phyloP scores from a whole-genome alignment of 192 early-diverging fungal genomes.

The Umbelopsis vinacea region DNA sequence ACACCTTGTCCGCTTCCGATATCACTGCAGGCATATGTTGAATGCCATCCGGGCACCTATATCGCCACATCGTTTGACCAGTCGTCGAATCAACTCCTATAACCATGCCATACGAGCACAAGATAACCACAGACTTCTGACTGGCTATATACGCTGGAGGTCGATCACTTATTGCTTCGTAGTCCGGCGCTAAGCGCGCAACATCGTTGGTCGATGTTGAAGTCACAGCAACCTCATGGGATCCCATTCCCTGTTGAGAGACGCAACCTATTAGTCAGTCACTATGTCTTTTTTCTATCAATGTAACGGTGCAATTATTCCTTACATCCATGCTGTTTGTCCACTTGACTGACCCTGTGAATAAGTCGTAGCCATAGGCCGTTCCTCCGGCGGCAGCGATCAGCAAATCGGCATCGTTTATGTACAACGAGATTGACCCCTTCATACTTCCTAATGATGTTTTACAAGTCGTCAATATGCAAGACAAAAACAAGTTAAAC shows the following conservation, averaged over 20 bases:
- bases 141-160: neutral
- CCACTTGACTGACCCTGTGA: conserved; percentile 27
- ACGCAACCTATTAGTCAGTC: neutral
- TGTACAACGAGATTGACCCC: conserved; percentile 28
- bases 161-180: neutral
- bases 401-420: conserved; percentile 28
- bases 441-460: neutral
- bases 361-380: conserved; percentile 20
- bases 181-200: neutral
- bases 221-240: conserved; percentile 23
- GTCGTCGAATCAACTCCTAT: conserved; percentile 24
- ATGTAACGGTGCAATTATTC: no score
- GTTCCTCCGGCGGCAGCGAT: conserved; percentile 21
- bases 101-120: conserved; percentile 25
- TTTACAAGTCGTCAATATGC: no score
- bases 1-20: conserved; percentile 21
- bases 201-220: conserved; percentile 22
- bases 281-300: no score
- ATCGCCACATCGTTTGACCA: conserved; percentile 29
- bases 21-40: conserved; percentile 25
- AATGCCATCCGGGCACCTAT: conserved; percentile 27
- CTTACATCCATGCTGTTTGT: conserved; percentile 35
- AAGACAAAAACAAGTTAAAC: neutral
- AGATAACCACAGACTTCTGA: conserved; percentile 11
- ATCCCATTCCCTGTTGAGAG: conserved; percentile 28